Evolutionary conservation across 1,139 yeast species (phyloP).

Genomic region (Pichia terricola): DNA sequence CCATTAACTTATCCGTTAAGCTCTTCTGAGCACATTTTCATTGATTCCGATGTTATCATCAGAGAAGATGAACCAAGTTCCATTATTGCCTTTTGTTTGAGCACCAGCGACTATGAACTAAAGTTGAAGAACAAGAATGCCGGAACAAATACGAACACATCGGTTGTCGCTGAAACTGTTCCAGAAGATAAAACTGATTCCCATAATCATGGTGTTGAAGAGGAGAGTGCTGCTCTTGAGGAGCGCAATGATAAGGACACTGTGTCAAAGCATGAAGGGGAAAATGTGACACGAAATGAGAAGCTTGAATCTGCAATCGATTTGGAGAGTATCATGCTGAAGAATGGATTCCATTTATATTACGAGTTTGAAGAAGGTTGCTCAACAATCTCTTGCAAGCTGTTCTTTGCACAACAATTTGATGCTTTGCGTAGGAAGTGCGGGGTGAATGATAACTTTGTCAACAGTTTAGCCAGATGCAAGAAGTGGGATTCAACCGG

Average conservation of each 20-base stretch:
- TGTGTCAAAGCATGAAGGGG: not conserved
- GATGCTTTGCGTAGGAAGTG: slow-evolving; percentile 86
- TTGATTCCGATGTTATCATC: slow-evolving; percentile 88
- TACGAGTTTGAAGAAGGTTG: slow-evolving; percentile 85
- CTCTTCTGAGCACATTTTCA: slow-evolving; percentile 81
- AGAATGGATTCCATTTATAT: slow-evolving; percentile 80
- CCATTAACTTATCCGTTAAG: slow-evolving; percentile 78
- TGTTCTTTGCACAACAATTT: slow-evolving; percentile 92
- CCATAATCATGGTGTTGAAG: slow-evolving; percentile 1
- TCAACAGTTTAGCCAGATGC: slow-evolving; percentile 87
- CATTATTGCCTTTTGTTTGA: slow-evolving; percentile 82
- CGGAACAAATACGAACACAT: not conserved
- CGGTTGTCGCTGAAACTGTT: not conserved
- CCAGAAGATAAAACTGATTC: not conserved
- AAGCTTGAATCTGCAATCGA: slow-evolving; percentile 1
- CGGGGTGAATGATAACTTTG: slow-evolving; percentile 64
- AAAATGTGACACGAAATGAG: not conserved
- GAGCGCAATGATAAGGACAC: not conserved
- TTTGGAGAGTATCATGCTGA: slow-evolving; percentile 64
- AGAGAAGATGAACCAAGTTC: slow-evolving; percentile 97
- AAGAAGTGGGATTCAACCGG: slow-evolving; percentile 94
- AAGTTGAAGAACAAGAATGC: slow-evolving; percentile 16
- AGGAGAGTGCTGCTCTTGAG: not conserved
- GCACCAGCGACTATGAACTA: slow-evolving; percentile 64
- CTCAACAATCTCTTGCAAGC: slow-evolving; percentile 80